Evolutionary conservation across 257 asterid genomes (phyloP).

Genomic region (Paulownia fortunei): DNA sequence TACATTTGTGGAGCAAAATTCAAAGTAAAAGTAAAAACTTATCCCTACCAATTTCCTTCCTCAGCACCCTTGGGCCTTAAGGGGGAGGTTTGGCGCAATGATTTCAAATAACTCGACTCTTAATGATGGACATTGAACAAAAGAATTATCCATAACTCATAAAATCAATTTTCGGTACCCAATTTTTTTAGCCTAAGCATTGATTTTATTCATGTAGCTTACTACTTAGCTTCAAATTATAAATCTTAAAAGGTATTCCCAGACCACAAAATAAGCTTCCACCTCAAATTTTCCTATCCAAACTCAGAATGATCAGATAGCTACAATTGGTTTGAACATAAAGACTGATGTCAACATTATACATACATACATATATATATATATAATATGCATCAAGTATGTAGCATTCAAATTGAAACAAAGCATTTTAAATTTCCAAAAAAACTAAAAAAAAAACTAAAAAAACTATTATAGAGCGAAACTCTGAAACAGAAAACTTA

Average conservation of each 20-base stretch:
- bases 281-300: background rate
- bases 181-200: background rate
- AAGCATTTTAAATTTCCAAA: background rate
- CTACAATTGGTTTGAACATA: no score
- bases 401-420: constrained; percentile 1
- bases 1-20: no score
- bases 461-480: background rate
- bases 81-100: no score
- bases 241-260: background rate
- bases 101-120: no score
- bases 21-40: no score
- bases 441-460: background rate
- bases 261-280: background rate
- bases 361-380: background rate
- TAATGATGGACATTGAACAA: no score
- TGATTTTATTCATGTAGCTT: background rate
- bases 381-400: background rate
- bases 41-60: no score
- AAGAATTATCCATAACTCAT: no score
- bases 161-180: background rate
- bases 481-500: background rate
- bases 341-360: no score
- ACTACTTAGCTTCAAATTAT: background rate
- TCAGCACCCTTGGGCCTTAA: no score
- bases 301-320: background rate